Evolutionary conservation across 306 rosid genomes (phyloP).

Genomic region (Citrullus colocynthis): DNA sequence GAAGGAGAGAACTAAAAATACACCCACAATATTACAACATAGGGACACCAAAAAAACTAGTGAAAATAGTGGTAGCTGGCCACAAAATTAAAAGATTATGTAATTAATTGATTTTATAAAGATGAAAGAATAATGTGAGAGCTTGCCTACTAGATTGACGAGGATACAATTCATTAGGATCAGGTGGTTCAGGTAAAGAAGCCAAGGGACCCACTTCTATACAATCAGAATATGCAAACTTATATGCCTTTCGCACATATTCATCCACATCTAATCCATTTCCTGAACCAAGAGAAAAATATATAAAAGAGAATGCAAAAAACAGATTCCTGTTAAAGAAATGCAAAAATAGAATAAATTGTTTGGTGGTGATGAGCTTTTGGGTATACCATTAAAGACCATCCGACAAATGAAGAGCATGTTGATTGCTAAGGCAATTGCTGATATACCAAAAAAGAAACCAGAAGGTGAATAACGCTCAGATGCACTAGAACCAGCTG

Average conservation of each 20-base stretch:
- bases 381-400: conserved; percentile 80
- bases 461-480: conserved; percentile 98
- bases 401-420: conserved; percentile 98
- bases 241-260: conserved; percentile 93
- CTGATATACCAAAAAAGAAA: conserved; percentile 99
- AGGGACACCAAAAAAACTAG: not conserved
- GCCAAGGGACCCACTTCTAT: conserved; percentile 95
- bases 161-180: conserved; percentile 94
- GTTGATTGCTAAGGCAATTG: conserved; percentile 98
- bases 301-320: conserved; percentile 2
- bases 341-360: not conserved
- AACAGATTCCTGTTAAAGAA: not conserved
- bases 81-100: not conserved
- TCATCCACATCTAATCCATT: conserved; percentile 98
- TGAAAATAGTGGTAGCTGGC: not conserved
- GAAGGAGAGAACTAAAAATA: not conserved
- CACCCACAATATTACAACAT: not conserved
- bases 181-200: conserved; percentile 95
- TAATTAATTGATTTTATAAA: not conserved
- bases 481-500: conserved; percentile 89
- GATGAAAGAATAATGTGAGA: conserved; percentile 9
- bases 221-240: conserved; percentile 94
- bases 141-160: conserved; percentile 85
- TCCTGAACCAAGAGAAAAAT: conserved; percentile 32
- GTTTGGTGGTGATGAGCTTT: conserved; percentile 6